Evolutionary conservation across 768 basidiomycete genomes (phyloP).

Genomic region (Rossbeevera mucosa): DNA sequence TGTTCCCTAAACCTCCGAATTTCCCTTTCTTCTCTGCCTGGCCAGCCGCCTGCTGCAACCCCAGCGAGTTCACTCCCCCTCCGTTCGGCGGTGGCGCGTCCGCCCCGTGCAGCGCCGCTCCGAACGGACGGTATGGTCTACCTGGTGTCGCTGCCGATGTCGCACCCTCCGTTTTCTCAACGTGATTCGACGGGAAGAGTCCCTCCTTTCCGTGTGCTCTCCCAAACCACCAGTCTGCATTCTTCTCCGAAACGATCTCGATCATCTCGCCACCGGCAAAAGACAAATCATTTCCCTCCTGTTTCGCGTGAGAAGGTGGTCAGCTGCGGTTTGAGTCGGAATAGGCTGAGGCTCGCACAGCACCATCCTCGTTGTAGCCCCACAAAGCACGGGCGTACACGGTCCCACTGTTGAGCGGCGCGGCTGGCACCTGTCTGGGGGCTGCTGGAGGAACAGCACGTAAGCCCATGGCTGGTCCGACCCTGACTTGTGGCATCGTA

Average conservation of each 20-base stretch:
- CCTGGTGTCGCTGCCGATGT: neutral
- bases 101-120: slow-evolving; percentile 33
- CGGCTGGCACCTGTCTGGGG: slow-evolving; percentile 8
- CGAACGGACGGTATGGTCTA: slow-evolving; percentile 35
- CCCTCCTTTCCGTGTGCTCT: slow-evolving; percentile 57
- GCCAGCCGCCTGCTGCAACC: slow-evolving; percentile 25
- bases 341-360: slow-evolving; percentile 31
- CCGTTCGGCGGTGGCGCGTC: slow-evolving; percentile 30
- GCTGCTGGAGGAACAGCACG: slow-evolving; percentile 16
- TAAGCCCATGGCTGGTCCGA: neutral
- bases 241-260: slow-evolving; percentile 74
- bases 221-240: slow-evolving; percentile 87
- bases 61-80: slow-evolving; percentile 27
- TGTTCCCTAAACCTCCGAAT: slow-evolving; percentile 53
- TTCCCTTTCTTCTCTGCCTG: slow-evolving; percentile 51
- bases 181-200: slow-evolving; percentile 74
- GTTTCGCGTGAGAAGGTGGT: slow-evolving; percentile 6
- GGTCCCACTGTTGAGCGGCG: slow-evolving; percentile 3
- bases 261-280: slow-evolving; percentile 75
- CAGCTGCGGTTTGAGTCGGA: neutral
- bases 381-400: slow-evolving; percentile 54
- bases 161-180: slow-evolving; percentile 47
- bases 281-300: slow-evolving; percentile 79
- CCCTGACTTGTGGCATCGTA: slow-evolving; percentile 11
- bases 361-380: slow-evolving; percentile 60